Percentiles rank a stretch among this genome's conserved stretches.
phyloP scores from a whole-genome alignment of 371 early-diverging fungal genomes.

The Massospora cicadina region DNA sequence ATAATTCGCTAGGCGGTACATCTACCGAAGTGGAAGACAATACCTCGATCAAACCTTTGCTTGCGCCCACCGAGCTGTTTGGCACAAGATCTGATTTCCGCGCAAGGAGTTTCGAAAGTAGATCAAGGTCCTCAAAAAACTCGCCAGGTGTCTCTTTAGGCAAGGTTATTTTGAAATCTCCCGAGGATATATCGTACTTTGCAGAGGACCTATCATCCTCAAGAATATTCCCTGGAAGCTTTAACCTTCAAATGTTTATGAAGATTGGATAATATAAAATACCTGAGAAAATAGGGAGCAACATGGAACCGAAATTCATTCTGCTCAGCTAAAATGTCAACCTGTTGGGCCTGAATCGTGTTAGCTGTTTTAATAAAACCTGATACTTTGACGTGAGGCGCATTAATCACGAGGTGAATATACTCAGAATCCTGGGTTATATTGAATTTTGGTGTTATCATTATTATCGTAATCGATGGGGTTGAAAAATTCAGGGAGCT shows the following conservation, averaged over 20 bases:
- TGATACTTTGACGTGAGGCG: constrained; percentile 69
- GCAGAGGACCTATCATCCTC: constrained; percentile 78
- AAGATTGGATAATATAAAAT: neutral
- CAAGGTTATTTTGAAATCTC: constrained; percentile 51
- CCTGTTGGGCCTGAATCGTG: constrained; percentile 46
- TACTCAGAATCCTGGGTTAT: constrained; percentile 58
- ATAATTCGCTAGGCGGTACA: neutral
- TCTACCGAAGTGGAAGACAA: neutral
- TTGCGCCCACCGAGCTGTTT: neutral
- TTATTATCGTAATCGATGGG: constrained; percentile 21
- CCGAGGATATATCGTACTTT: constrained; percentile 56
- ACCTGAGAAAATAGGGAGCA: constrained; percentile 71
- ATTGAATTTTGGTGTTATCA: constrained; percentile 84
- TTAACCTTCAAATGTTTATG: constrained; percentile 30
- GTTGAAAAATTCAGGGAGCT: too few relatives aligned
- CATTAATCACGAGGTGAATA: constrained; percentile 51
- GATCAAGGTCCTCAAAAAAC: constrained; percentile 69
- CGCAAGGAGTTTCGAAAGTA: constrained; percentile 63
- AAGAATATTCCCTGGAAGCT: constrained; percentile 59
- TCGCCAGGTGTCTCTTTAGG: constrained; percentile 63
- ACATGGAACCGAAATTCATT: constrained; percentile 58
- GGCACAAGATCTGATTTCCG: constrained; percentile 27
- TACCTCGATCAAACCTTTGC: constrained; percentile 10
- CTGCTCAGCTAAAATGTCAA: constrained; percentile 58
- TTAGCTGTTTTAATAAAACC: constrained; percentile 9